Conservation (phyloP, 352 stramenopile genomes). For the Pythium plurisporium region DNA sequence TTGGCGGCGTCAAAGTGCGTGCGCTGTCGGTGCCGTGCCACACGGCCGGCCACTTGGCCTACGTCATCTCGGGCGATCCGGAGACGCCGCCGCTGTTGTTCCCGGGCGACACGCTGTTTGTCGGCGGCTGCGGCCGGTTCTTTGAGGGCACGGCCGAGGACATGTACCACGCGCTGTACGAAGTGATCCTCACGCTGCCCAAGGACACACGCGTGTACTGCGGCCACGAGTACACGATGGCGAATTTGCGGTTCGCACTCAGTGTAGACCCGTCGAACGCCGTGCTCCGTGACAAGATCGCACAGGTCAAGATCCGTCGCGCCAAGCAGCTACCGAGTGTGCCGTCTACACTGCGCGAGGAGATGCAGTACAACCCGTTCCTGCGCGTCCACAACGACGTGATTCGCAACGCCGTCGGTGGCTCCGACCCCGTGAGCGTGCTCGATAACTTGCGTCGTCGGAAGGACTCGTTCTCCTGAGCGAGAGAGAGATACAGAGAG, state of each 20-base stretch:
- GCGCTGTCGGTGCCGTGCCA: constrained; percentile 82
- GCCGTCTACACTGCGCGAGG: constrained; percentile 83
- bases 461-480: constrained; percentile 58
- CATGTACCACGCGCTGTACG: constrained; percentile 86
- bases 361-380: constrained; percentile 88
- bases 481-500: not conserved
- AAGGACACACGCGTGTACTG: constrained; percentile 88
- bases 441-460: constrained; percentile 71
- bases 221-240: constrained; percentile 91
- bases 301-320: constrained; percentile 65
- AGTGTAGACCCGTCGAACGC: constrained; percentile 91
- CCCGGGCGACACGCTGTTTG: constrained; percentile 86
- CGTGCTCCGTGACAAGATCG: constrained; percentile 82
- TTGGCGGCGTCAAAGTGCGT: constrained; percentile 69
- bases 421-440: constrained; percentile 72
- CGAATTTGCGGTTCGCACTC: constrained; percentile 92
- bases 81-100: constrained; percentile 80
- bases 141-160: constrained; percentile 87
- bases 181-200: constrained; percentile 80
- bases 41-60: constrained; percentile 80
- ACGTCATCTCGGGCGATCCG: constrained; percentile 76
- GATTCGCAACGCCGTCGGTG: constrained; percentile 77
- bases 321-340: constrained; percentile 89
- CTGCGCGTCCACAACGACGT: constrained; percentile 78
- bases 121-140: constrained; percentile 80